Evolutionary conservation across 2,329 filamentous ascomycete genomes (phyloP).

Genomic region (Parastagonospora avenae): DNA sequence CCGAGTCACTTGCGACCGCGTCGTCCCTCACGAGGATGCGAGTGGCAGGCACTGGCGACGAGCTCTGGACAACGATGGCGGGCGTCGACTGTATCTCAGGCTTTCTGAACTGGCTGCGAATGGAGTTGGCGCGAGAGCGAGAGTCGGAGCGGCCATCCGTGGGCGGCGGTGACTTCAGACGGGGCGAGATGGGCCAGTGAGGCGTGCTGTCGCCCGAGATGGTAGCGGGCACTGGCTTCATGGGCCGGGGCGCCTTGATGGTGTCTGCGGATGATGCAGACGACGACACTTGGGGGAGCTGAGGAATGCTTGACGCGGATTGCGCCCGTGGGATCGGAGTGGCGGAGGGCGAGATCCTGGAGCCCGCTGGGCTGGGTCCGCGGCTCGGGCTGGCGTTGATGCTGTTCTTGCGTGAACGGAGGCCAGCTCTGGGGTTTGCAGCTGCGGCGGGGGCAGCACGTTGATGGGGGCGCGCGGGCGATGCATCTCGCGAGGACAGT

Average conservation of each 20-base stretch:
- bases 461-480: conserved; percentile 48
- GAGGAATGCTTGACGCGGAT: conserved; percentile 70
- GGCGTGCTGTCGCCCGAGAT: conserved; percentile 56
- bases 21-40: conserved; percentile 38
- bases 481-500: conserved; percentile 54
- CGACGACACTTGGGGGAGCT: conserved; percentile 56
- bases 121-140: conserved; percentile 52
- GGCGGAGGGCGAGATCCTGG: conserved; percentile 59
- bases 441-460: conserved; percentile 25
- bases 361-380: conserved; percentile 39
- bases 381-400: conserved; percentile 50
- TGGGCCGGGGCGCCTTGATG: conserved; percentile 66
- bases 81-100: conserved; percentile 43
- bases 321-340: conserved; percentile 69
- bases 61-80: conserved; percentile 53
- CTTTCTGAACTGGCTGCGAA: conserved; percentile 44
- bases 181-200: conserved; percentile 78
- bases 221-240: conserved; percentile 63
- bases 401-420: conserved; percentile 53
- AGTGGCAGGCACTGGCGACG: conserved; percentile 48
- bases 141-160: conserved; percentile 35
- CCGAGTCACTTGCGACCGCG: conserved; percentile 38
- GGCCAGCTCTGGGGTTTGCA: conserved; percentile 30
- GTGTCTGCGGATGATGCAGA: conserved; percentile 63
- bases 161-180: conserved; percentile 78